Evolutionary conservation across 805 yeast species (phyloP).

Genomic region (Teunomyces tritomae): DNA sequence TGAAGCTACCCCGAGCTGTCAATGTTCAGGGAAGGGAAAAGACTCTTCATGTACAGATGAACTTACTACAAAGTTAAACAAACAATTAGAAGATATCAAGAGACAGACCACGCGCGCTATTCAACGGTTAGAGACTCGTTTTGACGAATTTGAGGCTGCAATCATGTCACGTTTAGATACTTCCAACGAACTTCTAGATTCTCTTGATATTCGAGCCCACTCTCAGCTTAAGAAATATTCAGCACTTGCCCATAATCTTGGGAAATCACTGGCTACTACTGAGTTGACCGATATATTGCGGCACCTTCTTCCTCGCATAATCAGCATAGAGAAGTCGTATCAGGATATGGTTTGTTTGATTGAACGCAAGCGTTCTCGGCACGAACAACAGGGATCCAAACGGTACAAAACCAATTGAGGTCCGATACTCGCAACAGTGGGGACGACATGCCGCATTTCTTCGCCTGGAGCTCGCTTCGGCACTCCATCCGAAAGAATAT

Average conservation of each 20-base stretch:
- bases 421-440: too few relatives aligned
- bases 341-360: not conserved
- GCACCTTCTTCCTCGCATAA: not conserved
- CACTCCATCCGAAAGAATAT: not conserved
- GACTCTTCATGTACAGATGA: not conserved
- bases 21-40: not conserved
- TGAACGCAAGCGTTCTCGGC: not conserved
- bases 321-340: not conserved
- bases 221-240: slow-evolving; percentile 1
- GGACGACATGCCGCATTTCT: not conserved
- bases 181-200: not conserved
- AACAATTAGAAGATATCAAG: not conserved
- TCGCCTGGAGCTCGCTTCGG: not conserved
- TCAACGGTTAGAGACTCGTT: not conserved
- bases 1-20: not conserved
- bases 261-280: not conserved
- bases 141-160: not conserved
- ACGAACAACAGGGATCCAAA: not conserved
- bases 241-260: not conserved
- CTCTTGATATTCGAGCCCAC: not conserved
- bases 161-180: not conserved
- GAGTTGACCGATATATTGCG: not conserved
- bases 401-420: not conserved
- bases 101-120: not conserved
- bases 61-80: not conserved